These are phyloP conservation scores for Dryadomyces quercivorus DNA, from an alignment of 2,329 filamentous ascomycete genomes.

Conservation along the genomic window DNA sequence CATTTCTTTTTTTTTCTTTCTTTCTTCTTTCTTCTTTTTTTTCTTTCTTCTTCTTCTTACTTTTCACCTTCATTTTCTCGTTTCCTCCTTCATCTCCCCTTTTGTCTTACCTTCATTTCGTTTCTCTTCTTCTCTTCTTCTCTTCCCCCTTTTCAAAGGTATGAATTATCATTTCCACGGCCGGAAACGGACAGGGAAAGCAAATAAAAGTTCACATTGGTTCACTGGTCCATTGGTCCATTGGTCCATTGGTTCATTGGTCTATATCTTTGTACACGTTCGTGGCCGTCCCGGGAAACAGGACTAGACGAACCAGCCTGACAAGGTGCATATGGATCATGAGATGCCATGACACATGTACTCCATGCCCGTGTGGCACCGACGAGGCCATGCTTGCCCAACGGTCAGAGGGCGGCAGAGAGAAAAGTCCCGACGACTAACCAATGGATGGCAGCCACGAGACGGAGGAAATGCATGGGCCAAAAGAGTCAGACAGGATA, in stretches of 20 bases:
- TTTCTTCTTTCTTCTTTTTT: not conserved
- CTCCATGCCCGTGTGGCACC: not conserved
- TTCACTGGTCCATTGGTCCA: not conserved
- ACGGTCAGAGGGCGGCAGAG: not conserved
- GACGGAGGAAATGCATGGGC: too few species aligned
- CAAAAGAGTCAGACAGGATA: too few species aligned
- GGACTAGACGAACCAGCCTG: too few species aligned
- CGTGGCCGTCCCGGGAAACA: not conserved
- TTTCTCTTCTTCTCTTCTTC: constrained; percentile 1
- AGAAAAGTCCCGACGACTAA: too few species aligned
- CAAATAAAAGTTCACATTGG: not conserved
- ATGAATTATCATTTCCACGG: not conserved
- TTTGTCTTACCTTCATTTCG: not conserved
- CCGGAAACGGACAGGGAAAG: too few species aligned
- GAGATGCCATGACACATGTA: too few species aligned
- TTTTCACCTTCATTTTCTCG: not conserved
- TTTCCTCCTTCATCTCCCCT: not conserved
- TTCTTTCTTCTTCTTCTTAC: not conserved
- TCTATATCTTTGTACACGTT: not conserved
- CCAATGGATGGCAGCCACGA: too few species aligned
- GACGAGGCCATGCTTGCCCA: not conserved
- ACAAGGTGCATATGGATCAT: too few species aligned
- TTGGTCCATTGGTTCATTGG: not conserved
- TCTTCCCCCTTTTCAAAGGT: constrained; percentile 1
- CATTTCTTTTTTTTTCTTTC: not conserved